These are phyloP conservation scores for Umbelopsis sp. DNA, from an alignment of 192 early-diverging fungal species.

Conservation along the genomic window DNA sequence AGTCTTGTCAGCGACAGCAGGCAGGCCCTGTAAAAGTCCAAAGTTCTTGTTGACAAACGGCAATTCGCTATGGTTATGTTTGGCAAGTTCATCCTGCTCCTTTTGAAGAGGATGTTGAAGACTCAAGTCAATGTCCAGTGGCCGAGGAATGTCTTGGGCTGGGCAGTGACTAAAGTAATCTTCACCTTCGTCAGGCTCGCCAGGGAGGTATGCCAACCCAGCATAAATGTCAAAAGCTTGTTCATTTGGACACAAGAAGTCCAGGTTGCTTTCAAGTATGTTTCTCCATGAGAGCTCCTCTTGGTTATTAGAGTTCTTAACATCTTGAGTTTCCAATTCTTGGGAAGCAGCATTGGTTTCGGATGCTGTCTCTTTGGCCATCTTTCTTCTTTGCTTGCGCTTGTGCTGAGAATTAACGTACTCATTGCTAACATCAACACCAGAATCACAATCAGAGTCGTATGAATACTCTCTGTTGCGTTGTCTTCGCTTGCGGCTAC, in stretches of 20 bases:
- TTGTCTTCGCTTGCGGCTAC: slow-evolving; percentile 5
- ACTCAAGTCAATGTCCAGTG: slow-evolving; percentile 14
- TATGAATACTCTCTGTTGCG: slow-evolving; percentile 4
- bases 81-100: neutral
- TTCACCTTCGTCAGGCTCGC: neutral
- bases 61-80: neutral
- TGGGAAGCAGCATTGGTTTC: neutral
- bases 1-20: neutral
- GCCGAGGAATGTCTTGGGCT: neutral
- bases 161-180: slow-evolving; percentile 9
- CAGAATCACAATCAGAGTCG: slow-evolving; percentile 15
- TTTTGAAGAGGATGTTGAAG: slow-evolving; percentile 14
- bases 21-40: neutral
- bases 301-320: neutral
- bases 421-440: slow-evolving; percentile 17
- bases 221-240: neutral
- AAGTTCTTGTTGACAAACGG: neutral
- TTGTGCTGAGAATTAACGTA: neutral
- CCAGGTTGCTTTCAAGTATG: neutral
- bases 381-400: slow-evolving; percentile 15
- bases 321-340: neutral
- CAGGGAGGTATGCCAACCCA: neutral
- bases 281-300: slow-evolving; percentile 4
- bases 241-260: neutral
- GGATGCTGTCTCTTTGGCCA: neutral